phyloP scores from a whole-genome alignment of 2,329 filamentous ascomycete genomes.

The Alternaria panax region DNA sequence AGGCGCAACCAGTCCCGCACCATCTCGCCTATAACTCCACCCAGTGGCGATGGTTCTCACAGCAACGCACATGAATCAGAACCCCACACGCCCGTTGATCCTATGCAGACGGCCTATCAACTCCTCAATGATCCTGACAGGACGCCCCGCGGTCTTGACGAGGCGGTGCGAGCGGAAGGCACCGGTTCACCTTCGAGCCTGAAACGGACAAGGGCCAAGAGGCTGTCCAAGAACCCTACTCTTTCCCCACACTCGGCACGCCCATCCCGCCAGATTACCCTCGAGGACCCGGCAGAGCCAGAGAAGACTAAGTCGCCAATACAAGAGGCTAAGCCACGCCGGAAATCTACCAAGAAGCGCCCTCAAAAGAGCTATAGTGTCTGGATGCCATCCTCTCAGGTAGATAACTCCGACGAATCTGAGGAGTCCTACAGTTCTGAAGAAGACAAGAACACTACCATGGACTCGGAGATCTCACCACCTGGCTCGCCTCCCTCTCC shows the following conservation, averaged over 20 bases:
- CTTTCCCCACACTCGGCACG: constrained; percentile 39
- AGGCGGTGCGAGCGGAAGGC: constrained; percentile 44
- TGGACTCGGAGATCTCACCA: constrained; percentile 26
- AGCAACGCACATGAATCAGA: constrained; percentile 23
- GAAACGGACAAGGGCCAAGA: constrained; percentile 51
- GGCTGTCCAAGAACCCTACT: constrained; percentile 42
- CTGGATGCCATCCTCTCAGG: constrained; percentile 57
- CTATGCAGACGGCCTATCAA: constrained; percentile 21
- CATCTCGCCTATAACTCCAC: constrained; percentile 47
- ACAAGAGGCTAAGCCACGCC: constrained; percentile 33
- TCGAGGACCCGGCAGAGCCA: constrained; percentile 41
- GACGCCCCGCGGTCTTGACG: constrained; percentile 48
- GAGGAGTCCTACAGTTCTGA: constrained; percentile 27
- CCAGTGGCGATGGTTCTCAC: constrained; percentile 48
- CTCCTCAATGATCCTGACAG: constrained; percentile 32
- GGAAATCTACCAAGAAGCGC: constrained; percentile 43
- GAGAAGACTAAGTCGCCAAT: constrained; percentile 17
- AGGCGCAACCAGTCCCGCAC: constrained; percentile 37
- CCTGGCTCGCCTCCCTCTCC: constrained; percentile 34
- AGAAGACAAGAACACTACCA: constrained; percentile 34
- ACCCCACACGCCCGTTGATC: constrained; percentile 25
- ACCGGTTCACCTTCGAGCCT: constrained; percentile 43
- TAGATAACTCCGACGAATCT: constrained; percentile 42
- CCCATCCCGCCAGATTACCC: constrained; percentile 46
- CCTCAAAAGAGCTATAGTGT: constrained; percentile 55